These are phyloP conservation scores for Talaromyces islandicus DNA, from an alignment of 2,329 filamentous ascomycete genomes.

Conservation along the genomic window DNA sequence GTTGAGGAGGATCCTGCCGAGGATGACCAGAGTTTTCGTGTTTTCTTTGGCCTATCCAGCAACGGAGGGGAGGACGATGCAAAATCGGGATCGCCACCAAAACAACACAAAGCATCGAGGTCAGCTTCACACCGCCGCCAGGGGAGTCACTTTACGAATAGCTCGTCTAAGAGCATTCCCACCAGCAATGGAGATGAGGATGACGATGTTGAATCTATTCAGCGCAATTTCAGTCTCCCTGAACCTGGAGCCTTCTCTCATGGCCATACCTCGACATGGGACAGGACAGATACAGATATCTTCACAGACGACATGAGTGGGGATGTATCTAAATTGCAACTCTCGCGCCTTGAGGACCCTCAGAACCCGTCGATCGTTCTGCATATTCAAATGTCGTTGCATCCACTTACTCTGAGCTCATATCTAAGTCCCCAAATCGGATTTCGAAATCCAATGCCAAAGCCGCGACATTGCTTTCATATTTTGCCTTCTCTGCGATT, in stretches of 20 bases:
- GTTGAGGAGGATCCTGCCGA: conserved; percentile 7
- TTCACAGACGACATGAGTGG: conserved; percentile 37
- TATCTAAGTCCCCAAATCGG: conserved; percentile 44
- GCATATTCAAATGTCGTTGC: conserved; percentile 64
- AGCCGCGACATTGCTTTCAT: conserved; percentile 56
- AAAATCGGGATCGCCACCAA: conserved; percentile 8
- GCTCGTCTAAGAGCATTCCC: conserved; percentile 32
- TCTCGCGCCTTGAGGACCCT: conserved; percentile 19
- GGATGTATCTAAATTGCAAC: conserved; percentile 27
- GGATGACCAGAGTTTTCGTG: conserved; percentile 28
- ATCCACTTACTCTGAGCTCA: conserved; percentile 56
- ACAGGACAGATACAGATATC: conserved; percentile 30
- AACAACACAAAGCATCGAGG: conserved; percentile 8
- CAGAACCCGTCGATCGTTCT: conserved; percentile 43
- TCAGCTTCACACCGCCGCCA: conserved; percentile 13
- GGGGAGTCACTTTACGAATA: conserved; percentile 32
- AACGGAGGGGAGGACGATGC: conserved; percentile 19
- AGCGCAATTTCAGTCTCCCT: conserved; percentile 32
- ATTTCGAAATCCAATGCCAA: conserved; percentile 10
- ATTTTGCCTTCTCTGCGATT: conserved; percentile 51
- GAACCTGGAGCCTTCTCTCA: conserved; percentile 14
- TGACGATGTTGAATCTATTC: conserved; percentile 46
- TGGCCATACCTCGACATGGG: conserved; percentile 29
- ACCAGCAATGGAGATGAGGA: conserved; percentile 30
- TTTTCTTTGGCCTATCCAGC: conserved; percentile 36